Conservation (phyloP, 352 stramenopile genomes). For the Pythium folliculosum region DNA sequence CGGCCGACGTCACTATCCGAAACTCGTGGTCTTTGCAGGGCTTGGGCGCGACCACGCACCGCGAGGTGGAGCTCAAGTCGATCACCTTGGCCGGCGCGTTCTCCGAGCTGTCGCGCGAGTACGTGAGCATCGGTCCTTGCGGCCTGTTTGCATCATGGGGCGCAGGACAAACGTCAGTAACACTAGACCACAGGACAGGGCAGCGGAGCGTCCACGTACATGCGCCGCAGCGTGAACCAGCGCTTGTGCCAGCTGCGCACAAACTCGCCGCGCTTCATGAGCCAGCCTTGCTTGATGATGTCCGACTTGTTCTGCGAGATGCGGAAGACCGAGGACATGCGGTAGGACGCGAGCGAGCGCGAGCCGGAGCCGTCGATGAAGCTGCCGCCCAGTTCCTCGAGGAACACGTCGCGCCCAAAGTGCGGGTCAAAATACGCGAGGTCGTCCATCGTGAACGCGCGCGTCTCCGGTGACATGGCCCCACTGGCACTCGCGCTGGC, state of each 20-base stretch:
- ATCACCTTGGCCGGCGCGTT: constrained; percentile 65
- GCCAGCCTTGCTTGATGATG: constrained; percentile 71
- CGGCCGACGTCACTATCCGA: constrained; percentile 72
- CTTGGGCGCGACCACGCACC: constrained; percentile 63
- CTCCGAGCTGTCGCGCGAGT: constrained; percentile 65
- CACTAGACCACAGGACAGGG: neutral
- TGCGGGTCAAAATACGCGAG: constrained; percentile 66
- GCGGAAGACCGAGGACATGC: constrained; percentile 61
- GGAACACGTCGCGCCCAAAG: constrained; percentile 68
- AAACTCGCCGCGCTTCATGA: constrained; percentile 76
- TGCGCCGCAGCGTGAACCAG: constrained; percentile 78
- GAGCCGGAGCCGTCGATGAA: constrained; percentile 62
- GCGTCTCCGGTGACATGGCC: neutral
- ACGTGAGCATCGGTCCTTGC: constrained; percentile 77
- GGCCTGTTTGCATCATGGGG: constrained; percentile 33
- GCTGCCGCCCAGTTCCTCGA: constrained; percentile 64
- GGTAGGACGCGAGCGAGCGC: constrained; percentile 68
- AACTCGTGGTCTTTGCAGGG: constrained; percentile 73
- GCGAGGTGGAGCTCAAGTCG: constrained; percentile 73
- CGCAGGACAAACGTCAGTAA: neutral
- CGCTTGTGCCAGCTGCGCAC: constrained; percentile 79
- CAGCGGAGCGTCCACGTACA: constrained; percentile 33
- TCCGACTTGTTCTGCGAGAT: constrained; percentile 44
- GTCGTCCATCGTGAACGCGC: constrained; percentile 66
- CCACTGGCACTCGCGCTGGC: constrained; percentile 7